Base-by-base conservation (phyloP, 495 filamentous ascomycete genomes). In the Aspergillus cavernicola region DNA sequence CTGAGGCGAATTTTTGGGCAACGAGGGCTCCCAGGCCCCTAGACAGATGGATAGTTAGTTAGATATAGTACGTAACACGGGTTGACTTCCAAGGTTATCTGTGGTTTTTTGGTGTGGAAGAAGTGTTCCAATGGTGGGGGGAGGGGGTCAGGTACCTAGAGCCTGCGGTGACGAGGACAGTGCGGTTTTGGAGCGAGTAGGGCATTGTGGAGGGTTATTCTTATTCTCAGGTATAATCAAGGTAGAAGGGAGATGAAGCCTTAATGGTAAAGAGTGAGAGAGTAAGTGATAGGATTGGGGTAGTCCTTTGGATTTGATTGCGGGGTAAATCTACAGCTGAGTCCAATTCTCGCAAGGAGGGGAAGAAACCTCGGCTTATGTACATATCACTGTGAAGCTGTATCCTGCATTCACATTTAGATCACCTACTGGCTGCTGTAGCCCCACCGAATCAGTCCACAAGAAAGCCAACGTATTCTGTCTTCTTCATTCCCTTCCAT, bases 21-120 rank as follows among this genome's bases (percentile, higher is more conserved):
- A 87, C 72, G 8, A 81, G 49, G 38, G 83, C 85, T 18, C 87
- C 87, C 4, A 89, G 74, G 11, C 87, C 86, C 59, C 83, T 85
- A 52, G 39, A 36, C n/a, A n/a, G n/a, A n/a, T n/a, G n/a, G n/a
- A n/a, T n/a, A n/a, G n/a, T n/a, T n/a, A n/a, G n/a, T n/a, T n/a
- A n/a, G n/a, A n/a, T n/a, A n/a, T n/a, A n/a, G n/a, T n/a, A n/a
- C n/a, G n/a, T n/a, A n/a, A n/a, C n/a, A n/a, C n/a, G n/a, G n/a
- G n/a, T n/a, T n/a, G n/a, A n/a, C n/a, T n/a, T n/a, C n/a, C n/a
- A n/a, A n/a, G n/a, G n/a, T 9, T 28, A 28, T 40, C n/a, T 22
- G 16, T 33, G 49, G 15, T 19, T 6, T 19, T 6, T 19, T n/a
- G 26, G 4, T 19, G 20, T 22, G 22, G 12, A 24, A n/a, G 2